Evolutionary conservation across 176 grass and related monocot species (phyloP), one percentile per base, ranked within the genome.

Genomic region (Typha latifolia): DNA sequence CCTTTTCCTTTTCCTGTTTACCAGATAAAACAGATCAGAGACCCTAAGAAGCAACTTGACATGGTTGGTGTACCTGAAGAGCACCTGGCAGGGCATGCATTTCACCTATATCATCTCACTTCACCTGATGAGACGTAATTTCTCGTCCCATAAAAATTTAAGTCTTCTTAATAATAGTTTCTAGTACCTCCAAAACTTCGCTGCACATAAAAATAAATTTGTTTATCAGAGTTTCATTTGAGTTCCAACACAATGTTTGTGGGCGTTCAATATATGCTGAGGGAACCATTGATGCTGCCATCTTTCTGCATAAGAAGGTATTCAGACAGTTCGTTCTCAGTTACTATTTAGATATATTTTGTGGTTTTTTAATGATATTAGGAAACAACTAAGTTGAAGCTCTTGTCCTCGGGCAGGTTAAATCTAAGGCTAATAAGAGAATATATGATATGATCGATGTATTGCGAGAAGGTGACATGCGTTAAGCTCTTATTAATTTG

Each of bases 241-340:
- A 92, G 83, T 90, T 90, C 89, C 89, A 97, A 61, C 94, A 97
- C 78, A 97, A 97, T 70, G 83, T 97, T 69, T 90, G 94, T 66
- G 85, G 85, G 2, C 89, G 72, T 69, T 92, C 86, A 70, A 83
- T 90, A 52, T 97, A 97, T 64, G 83, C 78, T 3, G 94, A 97
- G 80, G 89, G 89, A 22, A 82, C 85, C 31, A 68, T 92, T 74
- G 81, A 92, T 79, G 94, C 89, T 2, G 89, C 89, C 37, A 70
- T 76, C 14, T 92, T 92, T 87, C 73, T 97, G 55, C 69, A 84
- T 72, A 89, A 69, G 84, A 97, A 92, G 88, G 88, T 96, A 8
- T 24, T 26, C 11, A 37, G 8, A 50, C 69, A 11, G 66, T 14
- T 66, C 76, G 23, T 22, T 74, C 5, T 37, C 34, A 37, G 34